Evolutionary conservation across 192 early-diverging fungal genomes (phyloP).

Genomic region (Backusella circina): DNA sequence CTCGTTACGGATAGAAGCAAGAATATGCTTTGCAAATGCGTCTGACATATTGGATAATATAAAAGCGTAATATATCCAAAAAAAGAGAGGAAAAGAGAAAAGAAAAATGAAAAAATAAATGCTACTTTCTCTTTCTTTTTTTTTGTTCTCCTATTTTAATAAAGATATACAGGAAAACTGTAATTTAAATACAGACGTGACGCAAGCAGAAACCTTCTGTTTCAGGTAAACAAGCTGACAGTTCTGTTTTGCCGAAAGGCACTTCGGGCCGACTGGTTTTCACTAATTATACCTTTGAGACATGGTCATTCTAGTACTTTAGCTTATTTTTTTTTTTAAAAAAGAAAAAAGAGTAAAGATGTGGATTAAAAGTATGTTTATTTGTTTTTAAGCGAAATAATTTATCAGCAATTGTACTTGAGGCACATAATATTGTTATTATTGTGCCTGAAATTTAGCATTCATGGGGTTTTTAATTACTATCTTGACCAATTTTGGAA

Average conservation of each 20-base stretch:
- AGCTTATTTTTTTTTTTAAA: neutral
- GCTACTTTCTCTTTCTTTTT: neutral
- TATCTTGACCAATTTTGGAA: neutral
- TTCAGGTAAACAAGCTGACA: neutral
- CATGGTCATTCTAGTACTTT: neutral
- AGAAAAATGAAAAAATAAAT: neutral
- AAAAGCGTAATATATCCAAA: neutral
- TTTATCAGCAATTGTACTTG: too few relatives aligned
- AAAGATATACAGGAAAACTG: neutral
- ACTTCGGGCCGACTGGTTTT: neutral
- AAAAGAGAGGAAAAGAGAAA: neutral
- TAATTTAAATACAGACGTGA: slow-evolving; percentile 3
- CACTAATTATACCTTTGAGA: neutral
- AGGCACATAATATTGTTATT: neutral
- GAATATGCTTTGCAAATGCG: slow-evolving; percentile 15
- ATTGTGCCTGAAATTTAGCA: neutral
- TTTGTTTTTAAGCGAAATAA: neutral
- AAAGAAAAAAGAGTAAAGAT: neutral
- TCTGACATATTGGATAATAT: neutral
- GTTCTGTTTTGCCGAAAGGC: neutral
- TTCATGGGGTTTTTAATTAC: neutral
- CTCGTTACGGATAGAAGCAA: slow-evolving; percentile 23
- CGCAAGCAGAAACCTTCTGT: slow-evolving; percentile 1
- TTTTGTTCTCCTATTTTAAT: neutral
- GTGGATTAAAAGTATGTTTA: neutral